Conservation (phyloP, 1,139 yeast species). For the Pneumocystis oryctolagi region DNA sequence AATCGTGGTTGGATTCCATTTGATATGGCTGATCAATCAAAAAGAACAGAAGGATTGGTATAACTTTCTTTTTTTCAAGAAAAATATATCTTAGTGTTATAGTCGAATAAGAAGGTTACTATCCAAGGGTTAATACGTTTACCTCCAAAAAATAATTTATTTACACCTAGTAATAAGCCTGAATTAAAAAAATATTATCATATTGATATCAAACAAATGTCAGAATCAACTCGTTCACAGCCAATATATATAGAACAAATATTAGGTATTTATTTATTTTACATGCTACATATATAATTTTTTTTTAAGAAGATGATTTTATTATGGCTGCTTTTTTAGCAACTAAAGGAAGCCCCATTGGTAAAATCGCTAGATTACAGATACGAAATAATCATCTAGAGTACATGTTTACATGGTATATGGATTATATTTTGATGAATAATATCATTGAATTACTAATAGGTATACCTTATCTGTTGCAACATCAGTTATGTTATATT, state of each 20-base stretch:
- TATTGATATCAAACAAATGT: conserved; percentile 73
- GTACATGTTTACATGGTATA: conserved; percentile 90
- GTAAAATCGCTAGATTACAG: conserved; percentile 62
- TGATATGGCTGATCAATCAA: conserved; percentile 49
- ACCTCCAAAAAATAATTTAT: conserved; percentile 52
- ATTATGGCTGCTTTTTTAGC: conserved; percentile 20
- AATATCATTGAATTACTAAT: background rate
- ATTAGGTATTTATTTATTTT: conserved; percentile 4
- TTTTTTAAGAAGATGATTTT: conserved; percentile 11
- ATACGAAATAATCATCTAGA: conserved; percentile 82
- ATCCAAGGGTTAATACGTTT: conserved; percentile 52
- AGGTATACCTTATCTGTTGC: background rate
- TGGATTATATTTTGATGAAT: background rate
- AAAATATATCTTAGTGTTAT: background rate
- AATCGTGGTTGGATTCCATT: conserved; percentile 90
- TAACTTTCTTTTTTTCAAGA: background rate
- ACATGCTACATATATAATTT: background rate
- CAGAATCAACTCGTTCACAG: conserved; percentile 46
- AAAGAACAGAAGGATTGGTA: conserved; percentile 33
- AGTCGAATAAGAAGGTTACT: conserved; percentile 51
- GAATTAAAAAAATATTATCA: conserved; percentile 42
- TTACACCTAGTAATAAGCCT: conserved; percentile 68
- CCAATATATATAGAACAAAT: conserved; percentile 71
- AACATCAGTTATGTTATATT: conserved; percentile 1
- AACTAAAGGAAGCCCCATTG: conserved; percentile 80